phyloP scores from a whole-genome alignment of 192 early-diverging fungal species.

The Coemansia javaensis region DNA sequence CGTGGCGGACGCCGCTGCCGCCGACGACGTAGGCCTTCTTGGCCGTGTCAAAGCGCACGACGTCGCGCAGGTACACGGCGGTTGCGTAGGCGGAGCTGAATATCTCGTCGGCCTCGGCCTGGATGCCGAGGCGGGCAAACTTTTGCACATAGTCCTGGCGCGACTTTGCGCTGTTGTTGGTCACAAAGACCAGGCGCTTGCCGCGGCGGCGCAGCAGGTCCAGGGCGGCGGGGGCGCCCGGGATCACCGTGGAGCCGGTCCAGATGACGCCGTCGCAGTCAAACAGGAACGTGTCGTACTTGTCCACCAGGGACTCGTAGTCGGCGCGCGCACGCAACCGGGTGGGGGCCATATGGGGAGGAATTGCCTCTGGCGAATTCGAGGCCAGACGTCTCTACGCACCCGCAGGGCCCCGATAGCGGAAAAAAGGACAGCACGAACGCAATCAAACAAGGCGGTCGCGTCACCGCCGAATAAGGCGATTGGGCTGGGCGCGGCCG shows the following conservation, averaged over 20 bases:
- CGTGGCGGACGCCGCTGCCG: conserved; percentile 78
- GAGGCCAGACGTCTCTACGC: too few species aligned
- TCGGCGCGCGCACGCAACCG: conserved; percentile 27
- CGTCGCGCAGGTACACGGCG: conserved; percentile 83
- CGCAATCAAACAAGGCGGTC: background rate
- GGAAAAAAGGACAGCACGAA: too few species aligned
- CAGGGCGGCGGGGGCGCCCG: conserved; percentile 66
- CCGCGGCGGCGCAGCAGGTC: conserved; percentile 67
- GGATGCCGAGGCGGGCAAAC: conserved; percentile 75
- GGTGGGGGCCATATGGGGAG: conserved; percentile 24
- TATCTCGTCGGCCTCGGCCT: conserved; percentile 77
- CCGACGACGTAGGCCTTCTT: conserved; percentile 94
- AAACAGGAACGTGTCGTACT: conserved; percentile 88
- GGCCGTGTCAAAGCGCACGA: conserved; percentile 73
- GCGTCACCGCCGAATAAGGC: conserved; percentile 8
- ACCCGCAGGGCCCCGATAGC: too few species aligned
- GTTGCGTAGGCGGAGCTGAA: conserved; percentile 91
- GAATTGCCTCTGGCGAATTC: too few species aligned
- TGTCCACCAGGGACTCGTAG: conserved; percentile 61
- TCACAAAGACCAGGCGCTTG: conserved; percentile 92
- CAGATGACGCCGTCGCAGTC: conserved; percentile 99
- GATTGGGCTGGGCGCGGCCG: conserved; percentile 7
- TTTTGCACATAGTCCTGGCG: conserved; percentile 74
- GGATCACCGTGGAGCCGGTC: conserved; percentile 67
- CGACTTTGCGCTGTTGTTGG: conserved; percentile 95